A percentile compares a stretch with the other conserved stretches of the same genome.
Conservation (phyloP, 2,329 filamentous ascomycete species). For the Diplodia seriata region DNA sequence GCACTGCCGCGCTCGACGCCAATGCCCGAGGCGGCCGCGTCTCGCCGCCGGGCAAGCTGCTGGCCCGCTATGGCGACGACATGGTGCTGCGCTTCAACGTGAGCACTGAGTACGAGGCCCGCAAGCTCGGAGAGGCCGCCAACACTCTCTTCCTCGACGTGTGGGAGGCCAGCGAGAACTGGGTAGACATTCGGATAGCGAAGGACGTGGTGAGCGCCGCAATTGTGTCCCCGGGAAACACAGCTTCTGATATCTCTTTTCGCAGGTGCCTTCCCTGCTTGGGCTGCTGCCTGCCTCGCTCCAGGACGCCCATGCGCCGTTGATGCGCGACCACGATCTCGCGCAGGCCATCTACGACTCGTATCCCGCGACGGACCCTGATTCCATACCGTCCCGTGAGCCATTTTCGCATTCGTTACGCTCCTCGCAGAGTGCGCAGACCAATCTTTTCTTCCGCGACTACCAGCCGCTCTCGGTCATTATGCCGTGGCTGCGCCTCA, state of each 20-base stretch:
- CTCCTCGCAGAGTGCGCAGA: conserved; percentile 37
- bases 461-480: conserved; percentile 90
- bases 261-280: conserved; percentile 72
- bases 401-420: conserved; percentile 41
- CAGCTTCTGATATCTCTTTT: conserved; percentile 24
- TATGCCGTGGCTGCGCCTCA: conserved; percentile 87
- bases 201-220: conserved; percentile 70
- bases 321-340: conserved; percentile 76
- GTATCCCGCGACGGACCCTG: conserved; percentile 63
- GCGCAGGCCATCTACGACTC: conserved; percentile 78
- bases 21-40: conserved; percentile 19
- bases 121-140: conserved; percentile 73
- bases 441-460: conserved; percentile 85
- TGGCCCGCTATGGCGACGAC: conserved; percentile 72
- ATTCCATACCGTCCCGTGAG: conserved; percentile 41
- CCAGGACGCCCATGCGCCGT: conserved; percentile 71
- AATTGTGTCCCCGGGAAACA: neutral
- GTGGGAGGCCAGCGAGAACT: conserved; percentile 83
- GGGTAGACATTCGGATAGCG: conserved; percentile 82
- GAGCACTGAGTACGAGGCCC: conserved; percentile 70
- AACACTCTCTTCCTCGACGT: conserved; percentile 83
- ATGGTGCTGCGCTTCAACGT: conserved; percentile 91
- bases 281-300: conserved; percentile 78
- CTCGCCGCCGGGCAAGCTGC: conserved; percentile 37
- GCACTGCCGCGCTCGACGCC: neutral